Evolutionary conservation across 495 filamentous ascomycete genomes (phyloP).

Genomic region (Aspergillus heteromorphus): DNA sequence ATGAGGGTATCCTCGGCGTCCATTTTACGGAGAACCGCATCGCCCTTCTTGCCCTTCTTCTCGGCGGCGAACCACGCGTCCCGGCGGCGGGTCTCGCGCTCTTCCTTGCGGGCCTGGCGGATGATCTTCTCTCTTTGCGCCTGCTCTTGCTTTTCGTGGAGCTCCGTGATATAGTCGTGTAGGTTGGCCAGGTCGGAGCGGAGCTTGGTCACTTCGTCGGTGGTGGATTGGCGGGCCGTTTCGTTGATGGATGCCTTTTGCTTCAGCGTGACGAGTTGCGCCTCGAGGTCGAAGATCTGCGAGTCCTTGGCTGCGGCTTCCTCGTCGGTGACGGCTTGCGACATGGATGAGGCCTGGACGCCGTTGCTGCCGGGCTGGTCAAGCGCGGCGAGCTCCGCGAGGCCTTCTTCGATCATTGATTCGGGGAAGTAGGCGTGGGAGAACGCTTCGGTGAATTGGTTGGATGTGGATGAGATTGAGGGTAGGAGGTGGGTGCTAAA

Average conservation of each 20-base stretch:
- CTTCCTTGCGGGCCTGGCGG: constrained; percentile 39
- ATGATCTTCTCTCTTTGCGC: constrained; percentile 30
- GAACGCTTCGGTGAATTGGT: constrained; percentile 45
- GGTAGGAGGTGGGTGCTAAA: constrained; percentile 59
- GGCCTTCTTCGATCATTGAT: constrained; percentile 49
- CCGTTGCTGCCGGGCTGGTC: constrained; percentile 19
- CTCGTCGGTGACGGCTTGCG: constrained; percentile 10
- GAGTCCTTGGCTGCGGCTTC: constrained; percentile 22
- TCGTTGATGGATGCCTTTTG: constrained; percentile 36
- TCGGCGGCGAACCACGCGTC: constrained; percentile 45
- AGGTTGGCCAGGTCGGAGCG: constrained; percentile 33
- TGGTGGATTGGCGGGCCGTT: constrained; percentile 30
- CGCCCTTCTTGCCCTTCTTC: constrained; percentile 42
- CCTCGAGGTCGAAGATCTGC: constrained; percentile 32
- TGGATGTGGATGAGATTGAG: not conserved
- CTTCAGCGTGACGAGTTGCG: constrained; percentile 33
- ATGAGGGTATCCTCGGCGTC: constrained; percentile 29
- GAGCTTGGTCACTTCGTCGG: constrained; percentile 35
- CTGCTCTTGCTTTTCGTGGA: constrained; percentile 37
- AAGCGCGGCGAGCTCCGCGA: constrained; percentile 46
- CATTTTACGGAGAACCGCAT: constrained; percentile 33
- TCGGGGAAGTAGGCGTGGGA: constrained; percentile 48
- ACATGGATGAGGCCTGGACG: constrained; percentile 8
- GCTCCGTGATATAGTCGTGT: constrained; percentile 38
- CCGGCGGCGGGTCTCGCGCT: constrained; percentile 31